These are phyloP conservation scores for Myxozyma udenii DNA, from an alignment of 805 yeast species.

Conservation along the genomic window DNA sequence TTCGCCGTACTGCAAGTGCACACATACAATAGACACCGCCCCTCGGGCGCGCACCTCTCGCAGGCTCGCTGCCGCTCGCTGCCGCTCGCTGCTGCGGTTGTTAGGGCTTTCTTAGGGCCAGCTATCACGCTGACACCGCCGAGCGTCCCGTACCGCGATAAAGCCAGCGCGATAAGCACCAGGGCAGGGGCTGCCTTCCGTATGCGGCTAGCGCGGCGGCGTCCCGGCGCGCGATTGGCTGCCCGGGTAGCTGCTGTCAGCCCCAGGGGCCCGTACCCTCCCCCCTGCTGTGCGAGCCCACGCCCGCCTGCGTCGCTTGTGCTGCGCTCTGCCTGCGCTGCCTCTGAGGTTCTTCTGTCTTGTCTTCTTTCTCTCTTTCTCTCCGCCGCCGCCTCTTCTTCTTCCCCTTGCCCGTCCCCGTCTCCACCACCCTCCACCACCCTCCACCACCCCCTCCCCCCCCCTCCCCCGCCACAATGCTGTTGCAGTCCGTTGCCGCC, in stretches of 20 bases:
- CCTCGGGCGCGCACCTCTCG: too few relatives aligned
- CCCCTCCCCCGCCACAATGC: constrained; percentile 11
- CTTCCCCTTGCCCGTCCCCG: background rate
- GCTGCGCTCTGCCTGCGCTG: background rate
- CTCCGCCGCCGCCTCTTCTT: background rate
- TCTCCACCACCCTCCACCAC: background rate
- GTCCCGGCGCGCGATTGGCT: constrained; percentile 14
- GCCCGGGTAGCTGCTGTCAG: constrained; percentile 9
- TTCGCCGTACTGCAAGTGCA: too few relatives aligned
- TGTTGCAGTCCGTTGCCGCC: constrained; percentile 28
- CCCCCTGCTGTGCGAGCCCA: too few relatives aligned
- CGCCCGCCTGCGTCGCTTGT: too few relatives aligned
- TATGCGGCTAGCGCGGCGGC: too few relatives aligned
- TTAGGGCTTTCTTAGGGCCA: too few relatives aligned
- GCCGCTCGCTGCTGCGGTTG: too few relatives aligned
- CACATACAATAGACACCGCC: too few relatives aligned
- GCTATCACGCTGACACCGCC: background rate
- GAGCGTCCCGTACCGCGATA: background rate
- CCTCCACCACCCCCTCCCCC: background rate
- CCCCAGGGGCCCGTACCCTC: background rate
- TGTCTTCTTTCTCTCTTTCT: background rate
- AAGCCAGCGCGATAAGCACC: background rate
- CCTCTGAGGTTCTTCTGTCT: background rate
- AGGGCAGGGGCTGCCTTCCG: background rate
- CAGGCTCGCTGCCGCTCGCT: too few relatives aligned